Evolutionary conservation across 2,329 filamentous ascomycete species (phyloP).

Genomic region (Ceratocystis ficicola): DNA sequence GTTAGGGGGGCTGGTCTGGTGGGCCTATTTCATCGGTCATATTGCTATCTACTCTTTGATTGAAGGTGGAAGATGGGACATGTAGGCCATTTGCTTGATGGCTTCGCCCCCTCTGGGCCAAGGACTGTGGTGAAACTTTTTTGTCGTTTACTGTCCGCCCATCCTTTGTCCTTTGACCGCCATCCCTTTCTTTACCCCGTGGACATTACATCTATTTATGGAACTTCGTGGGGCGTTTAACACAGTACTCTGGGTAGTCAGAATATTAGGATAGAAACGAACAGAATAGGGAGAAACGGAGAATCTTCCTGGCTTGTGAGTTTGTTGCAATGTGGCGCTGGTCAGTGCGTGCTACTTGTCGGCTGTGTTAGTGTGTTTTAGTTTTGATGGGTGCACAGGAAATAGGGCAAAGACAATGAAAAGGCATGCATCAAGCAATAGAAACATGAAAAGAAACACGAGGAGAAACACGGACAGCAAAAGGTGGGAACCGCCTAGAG

Average conservation of each 20-base stretch:
- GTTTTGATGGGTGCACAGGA: constrained; percentile 4
- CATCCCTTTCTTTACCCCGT: neutral
- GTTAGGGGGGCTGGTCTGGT: constrained; percentile 2
- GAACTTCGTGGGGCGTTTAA: neutral
- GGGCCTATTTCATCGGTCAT: neutral
- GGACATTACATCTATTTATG: neutral
- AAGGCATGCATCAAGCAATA: too few species aligned
- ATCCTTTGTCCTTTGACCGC: neutral
- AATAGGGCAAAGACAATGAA: neutral
- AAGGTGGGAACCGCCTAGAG: neutral
- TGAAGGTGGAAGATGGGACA: too few species aligned
- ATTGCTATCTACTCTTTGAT: too few species aligned
- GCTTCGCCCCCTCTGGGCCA: neutral
- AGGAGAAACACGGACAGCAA: neutral
- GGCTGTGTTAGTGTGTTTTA: constrained; percentile 4
- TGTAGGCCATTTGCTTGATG: too few species aligned
- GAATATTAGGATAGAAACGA: neutral
- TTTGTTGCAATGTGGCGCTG: neutral
- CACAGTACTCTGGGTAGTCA: neutral
- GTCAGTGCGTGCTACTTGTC: neutral
- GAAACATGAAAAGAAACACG: neutral
- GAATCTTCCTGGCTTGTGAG: neutral
- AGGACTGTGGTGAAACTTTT: neutral
- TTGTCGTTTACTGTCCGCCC: neutral
- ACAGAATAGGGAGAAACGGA: neutral